Evolutionary conservation across 805 yeast species (phyloP).

Genomic region (Suhomyces sp.): DNA sequence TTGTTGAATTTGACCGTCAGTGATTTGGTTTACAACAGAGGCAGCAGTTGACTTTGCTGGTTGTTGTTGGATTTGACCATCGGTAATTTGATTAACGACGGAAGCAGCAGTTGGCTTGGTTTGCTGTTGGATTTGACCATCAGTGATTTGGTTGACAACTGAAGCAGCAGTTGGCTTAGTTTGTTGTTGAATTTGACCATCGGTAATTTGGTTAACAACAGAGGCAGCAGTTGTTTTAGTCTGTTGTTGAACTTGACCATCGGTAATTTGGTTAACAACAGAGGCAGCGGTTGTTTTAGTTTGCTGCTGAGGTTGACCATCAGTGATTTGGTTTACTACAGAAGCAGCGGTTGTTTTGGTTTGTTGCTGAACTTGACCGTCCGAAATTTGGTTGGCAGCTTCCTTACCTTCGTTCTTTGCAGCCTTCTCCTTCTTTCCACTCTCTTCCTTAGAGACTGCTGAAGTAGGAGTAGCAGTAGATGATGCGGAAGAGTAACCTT

Average conservation of each 20-base stretch:
- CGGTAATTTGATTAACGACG: slow-evolving; percentile 6
- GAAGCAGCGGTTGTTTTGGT: slow-evolving; percentile 25
- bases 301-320: slow-evolving; percentile 50
- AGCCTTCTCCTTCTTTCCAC: slow-evolving; percentile 8
- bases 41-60: neutral
- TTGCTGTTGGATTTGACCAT: slow-evolving; percentile 28
- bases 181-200: slow-evolving; percentile 21
- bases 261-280: slow-evolving; percentile 40
- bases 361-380: slow-evolving; percentile 53
- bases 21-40: neutral
- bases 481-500: slow-evolving; percentile 37
- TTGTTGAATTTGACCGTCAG: slow-evolving; percentile 7
- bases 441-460: slow-evolving; percentile 6
- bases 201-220: slow-evolving; percentile 40
- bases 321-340: slow-evolving; percentile 29
- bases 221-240: slow-evolving; percentile 22
- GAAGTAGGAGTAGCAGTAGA: slow-evolving; percentile 35
- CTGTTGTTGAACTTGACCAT: slow-evolving; percentile 17
- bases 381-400: slow-evolving; percentile 34
- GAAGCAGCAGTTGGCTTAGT: slow-evolving; percentile 22
- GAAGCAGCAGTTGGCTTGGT: too few species aligned
- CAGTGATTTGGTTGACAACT: slow-evolving; percentile 40
- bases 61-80: too few species aligned
- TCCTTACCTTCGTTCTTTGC: slow-evolving; percentile 3
- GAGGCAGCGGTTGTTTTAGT: slow-evolving; percentile 28